Evolutionary conservation across 306 rosid genomes (phyloP).

Genomic region (Vachellia collinsii): DNA sequence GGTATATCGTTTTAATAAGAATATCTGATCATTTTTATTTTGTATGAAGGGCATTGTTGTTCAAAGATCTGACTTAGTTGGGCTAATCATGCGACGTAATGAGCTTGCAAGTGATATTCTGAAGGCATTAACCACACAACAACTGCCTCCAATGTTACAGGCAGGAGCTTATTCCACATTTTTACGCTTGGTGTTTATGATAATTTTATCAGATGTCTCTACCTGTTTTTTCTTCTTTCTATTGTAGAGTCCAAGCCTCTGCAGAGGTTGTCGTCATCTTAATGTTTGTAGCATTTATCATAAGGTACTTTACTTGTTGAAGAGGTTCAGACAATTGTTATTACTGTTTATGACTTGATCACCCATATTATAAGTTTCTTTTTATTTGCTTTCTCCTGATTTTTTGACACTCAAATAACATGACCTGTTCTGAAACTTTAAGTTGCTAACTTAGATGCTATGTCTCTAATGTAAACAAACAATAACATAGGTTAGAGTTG

Average conservation of each 20-base stretch:
- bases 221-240: constrained; percentile 36
- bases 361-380: not conserved
- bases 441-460: not conserved
- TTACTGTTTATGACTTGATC: not conserved
- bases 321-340: constrained; percentile 1
- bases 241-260: constrained; percentile 68
- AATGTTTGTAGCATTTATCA: constrained; percentile 82
- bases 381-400: constrained; percentile 21
- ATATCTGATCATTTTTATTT: constrained; percentile 28
- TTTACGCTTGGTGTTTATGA: constrained; percentile 28
- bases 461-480: constrained; percentile 11
- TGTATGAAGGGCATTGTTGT: constrained; percentile 69
- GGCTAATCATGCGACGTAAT: constrained; percentile 86
- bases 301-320: constrained; percentile 60
- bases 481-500: constrained; percentile 9
- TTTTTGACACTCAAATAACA: not conserved
- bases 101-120: constrained; percentile 85
- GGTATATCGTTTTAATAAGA: constrained; percentile 29
- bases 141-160: constrained; percentile 81
- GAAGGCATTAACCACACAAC: constrained; percentile 73
- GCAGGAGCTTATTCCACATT: constrained; percentile 43
- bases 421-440: constrained; percentile 11
- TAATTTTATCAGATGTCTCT: constrained; percentile 17
- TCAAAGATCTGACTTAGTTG: constrained; percentile 87
- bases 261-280: constrained; percentile 95